phyloP scores from a whole-genome alignment of 345 rosid genomes.

The Punica granatum region DNA sequence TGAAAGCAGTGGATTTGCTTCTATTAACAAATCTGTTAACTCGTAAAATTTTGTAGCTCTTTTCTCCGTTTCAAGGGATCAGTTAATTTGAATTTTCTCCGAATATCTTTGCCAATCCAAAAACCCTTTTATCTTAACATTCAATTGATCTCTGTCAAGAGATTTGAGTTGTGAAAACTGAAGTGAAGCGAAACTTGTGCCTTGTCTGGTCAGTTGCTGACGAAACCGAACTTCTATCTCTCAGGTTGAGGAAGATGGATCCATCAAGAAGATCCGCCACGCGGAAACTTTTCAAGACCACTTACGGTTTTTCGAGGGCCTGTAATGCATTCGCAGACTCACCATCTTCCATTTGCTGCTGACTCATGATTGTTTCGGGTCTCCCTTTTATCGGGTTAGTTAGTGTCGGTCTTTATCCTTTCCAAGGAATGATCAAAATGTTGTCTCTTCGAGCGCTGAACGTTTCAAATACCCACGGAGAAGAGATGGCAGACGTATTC shows the following conservation, averaged over 20 bases:
- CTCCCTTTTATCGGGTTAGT: not conserved
- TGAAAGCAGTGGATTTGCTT: not conserved
- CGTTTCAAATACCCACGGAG: not conserved
- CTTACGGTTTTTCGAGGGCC: conserved; percentile 66
- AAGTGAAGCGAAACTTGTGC: not conserved
- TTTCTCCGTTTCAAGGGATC: not conserved
- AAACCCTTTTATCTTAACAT: not conserved
- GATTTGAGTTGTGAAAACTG: not conserved
- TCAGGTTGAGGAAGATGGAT: conserved; percentile 85
- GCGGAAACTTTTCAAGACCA: conserved; percentile 86
- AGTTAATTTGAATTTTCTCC: not conserved
- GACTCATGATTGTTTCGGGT: not conserved
- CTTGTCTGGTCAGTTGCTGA: not conserved
- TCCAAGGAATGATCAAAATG: not conserved
- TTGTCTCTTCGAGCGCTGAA: not conserved
- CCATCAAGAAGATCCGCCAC: conserved; percentile 66
- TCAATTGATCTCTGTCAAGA: not conserved
- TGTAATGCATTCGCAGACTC: conserved; percentile 21
- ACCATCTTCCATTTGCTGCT: not conserved
- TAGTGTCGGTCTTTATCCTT: not conserved
- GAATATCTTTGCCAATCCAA: not conserved
- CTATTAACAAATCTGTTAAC: not conserved
- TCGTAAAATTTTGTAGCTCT: not conserved
- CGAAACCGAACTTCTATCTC: not conserved
- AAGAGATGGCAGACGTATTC: not conserved